phyloP scores from a whole-genome alignment of 2,329 filamentous ascomycete species.

The Aspergillus calidoustus region DNA sequence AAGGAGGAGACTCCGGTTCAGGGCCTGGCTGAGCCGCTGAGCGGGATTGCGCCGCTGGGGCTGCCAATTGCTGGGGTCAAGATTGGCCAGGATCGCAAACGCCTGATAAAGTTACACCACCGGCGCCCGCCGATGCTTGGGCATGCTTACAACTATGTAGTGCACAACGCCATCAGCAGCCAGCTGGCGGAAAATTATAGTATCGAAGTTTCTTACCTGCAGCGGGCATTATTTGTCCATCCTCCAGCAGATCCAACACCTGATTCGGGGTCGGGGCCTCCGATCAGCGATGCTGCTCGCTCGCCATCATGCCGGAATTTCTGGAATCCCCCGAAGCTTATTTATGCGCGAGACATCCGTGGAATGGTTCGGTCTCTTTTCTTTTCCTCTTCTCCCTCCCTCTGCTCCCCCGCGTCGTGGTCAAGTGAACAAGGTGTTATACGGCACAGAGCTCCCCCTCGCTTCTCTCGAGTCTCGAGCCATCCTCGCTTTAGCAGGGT shows the following conservation, averaged over 20 bases:
- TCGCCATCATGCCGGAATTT: slow-evolving; percentile 5
- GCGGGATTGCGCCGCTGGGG: neutral
- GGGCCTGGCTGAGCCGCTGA: neutral
- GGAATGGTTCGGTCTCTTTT: slow-evolving; percentile 1
- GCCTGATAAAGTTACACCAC: neutral
- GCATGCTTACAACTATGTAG: neutral
- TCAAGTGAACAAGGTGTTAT: neutral
- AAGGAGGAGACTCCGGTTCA: neutral
- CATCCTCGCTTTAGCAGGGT: slow-evolving; percentile 1
- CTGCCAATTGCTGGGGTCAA: neutral
- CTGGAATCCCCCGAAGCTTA: neutral
- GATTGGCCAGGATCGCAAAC: neutral
- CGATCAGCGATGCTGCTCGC: neutral
- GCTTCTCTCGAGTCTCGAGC: neutral
- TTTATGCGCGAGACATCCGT: neutral
- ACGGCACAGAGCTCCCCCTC: neutral
- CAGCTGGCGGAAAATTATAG: neutral
- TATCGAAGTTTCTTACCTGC: neutral
- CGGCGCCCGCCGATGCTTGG: neutral
- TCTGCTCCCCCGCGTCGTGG: slow-evolving; percentile 1
- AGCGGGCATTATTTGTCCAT: neutral
- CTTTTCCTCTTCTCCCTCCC: slow-evolving; percentile 6
- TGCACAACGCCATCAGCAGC: neutral
- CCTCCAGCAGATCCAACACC: neutral
- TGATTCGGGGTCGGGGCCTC: neutral